Conservation (phyloP, 768 basidiomycete species). For the Auriculariales sp. region DNA sequence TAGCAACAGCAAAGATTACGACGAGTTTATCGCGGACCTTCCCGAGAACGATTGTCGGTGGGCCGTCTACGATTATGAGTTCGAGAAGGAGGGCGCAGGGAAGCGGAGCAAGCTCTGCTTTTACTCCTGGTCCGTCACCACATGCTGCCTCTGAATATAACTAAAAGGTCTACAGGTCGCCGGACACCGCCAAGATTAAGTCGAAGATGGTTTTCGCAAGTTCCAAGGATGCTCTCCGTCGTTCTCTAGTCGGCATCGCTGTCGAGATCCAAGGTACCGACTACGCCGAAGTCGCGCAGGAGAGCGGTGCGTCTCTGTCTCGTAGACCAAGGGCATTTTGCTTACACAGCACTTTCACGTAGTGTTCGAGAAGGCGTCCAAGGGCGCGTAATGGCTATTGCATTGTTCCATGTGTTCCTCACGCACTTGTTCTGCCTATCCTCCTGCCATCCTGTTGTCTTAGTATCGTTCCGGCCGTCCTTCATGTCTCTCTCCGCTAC, state of each 20-base stretch:
- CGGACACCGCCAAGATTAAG: slow-evolving; percentile 73
- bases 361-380: slow-evolving; percentile 7
- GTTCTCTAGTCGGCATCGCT: slow-evolving; percentile 57
- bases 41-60: slow-evolving; percentile 67
- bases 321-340: not conserved
- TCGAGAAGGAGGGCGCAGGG: slow-evolving; percentile 52
- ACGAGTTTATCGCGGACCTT: slow-evolving; percentile 57
- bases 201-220: slow-evolving; percentile 89
- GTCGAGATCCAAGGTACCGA: slow-evolving; percentile 83
- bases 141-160: not conserved
- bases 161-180: slow-evolving; percentile 46
- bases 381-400: slow-evolving; percentile 1
- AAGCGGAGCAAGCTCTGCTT: slow-evolving; percentile 81
- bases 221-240: slow-evolving; percentile 69
- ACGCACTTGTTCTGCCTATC: too few relatives aligned
- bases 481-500: too few relatives aligned
- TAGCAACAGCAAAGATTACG: slow-evolving; percentile 38
- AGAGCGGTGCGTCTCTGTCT: slow-evolving; percentile 35
- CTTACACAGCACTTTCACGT: not conserved
- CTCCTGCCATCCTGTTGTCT: too few relatives aligned
- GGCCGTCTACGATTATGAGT: slow-evolving; percentile 91
- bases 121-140: slow-evolving; percentile 61
- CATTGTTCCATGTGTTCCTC: too few relatives aligned
- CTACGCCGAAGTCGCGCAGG: slow-evolving; percentile 51
- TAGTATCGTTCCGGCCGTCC: too few relatives aligned